These are phyloP conservation scores for Trypanosoma brucei DNA, from an alignment of 208 protist genomes.

Conservation along the genomic window DNA sequence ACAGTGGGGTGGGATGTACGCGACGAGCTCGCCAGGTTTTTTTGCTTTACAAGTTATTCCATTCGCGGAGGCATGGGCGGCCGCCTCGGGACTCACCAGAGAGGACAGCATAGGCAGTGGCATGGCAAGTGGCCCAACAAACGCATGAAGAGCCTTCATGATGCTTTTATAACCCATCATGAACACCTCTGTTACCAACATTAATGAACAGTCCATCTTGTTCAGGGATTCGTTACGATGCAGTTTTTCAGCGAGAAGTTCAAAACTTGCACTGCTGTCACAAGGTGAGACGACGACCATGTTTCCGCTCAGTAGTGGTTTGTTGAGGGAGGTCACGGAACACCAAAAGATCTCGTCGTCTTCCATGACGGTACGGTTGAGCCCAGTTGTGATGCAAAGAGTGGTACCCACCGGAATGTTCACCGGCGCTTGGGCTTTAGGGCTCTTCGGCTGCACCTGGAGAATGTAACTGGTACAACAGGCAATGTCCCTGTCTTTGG, in stretches of 20 bases:
- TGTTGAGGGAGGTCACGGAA: conserved; percentile 65
- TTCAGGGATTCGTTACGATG: conserved; percentile 58
- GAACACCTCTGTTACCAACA: conserved; percentile 79
- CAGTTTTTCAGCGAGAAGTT: conserved; percentile 52
- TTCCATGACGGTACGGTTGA: conserved; percentile 38
- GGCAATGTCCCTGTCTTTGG: conserved; percentile 67
- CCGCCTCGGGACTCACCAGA: conserved; percentile 35
- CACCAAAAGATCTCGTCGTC: conserved; percentile 81
- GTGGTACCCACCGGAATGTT: conserved; percentile 68
- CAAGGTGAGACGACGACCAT: conserved; percentile 72
- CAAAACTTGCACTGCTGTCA: conserved; percentile 45
- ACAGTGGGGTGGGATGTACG: conserved; percentile 80
- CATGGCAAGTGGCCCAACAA: conserved; percentile 83
- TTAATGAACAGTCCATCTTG: conserved; percentile 43
- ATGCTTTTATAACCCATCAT: conserved; percentile 82
- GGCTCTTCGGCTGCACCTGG: conserved; percentile 54
- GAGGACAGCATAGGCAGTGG: conserved; percentile 58
- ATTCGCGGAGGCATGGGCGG: background rate
- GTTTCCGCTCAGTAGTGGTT: conserved; percentile 34
- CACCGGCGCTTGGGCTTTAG: conserved; percentile 34
- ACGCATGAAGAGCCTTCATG: conserved; percentile 62
- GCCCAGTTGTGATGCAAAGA: conserved; percentile 75
- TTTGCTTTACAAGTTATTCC: conserved; percentile 2
- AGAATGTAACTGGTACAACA: conserved; percentile 71
- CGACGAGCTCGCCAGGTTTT: conserved; percentile 27